Base-by-base conservation (phyloP, 306 rosid genomes). In the Quercus glauca region DNA sequence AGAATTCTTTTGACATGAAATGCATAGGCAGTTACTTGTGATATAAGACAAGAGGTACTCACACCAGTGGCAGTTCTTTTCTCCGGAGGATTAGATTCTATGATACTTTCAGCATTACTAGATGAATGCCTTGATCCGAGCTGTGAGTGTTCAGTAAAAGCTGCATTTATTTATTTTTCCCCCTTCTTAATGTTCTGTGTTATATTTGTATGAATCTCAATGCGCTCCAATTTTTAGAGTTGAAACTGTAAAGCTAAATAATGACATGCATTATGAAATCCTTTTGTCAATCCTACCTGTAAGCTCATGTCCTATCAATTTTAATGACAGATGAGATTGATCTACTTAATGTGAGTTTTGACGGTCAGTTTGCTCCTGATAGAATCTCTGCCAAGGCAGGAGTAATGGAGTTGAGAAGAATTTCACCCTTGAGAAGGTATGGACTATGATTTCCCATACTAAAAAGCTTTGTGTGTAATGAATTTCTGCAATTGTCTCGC, bases 31-130 rank as follows among this genome's bases (percentile, higher is more conserved):
- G 85, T 63, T 69, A 75, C 69, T 14, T 69, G 78, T 84, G 94
- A 86, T 86, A 68, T 71, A 35, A 71, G 75, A 73, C 81, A 86
- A 74, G 90, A 83, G 75, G 81, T 79, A 37, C 82, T 76, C 78
- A 89, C 83, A 73, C 97, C 97, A 6, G 92, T 95, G 77, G 98
- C 99, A 59, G 74, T 95, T 80, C 96, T 95, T 79, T 95, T 95
- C 83, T 92, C 99, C 65, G 97, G 99, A 77, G 99, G 99, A 70
- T 87, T 95, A 85, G 99, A 95, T 86, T 95, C 99, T 55, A 91
- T 92, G 99, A 91, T 92, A 78, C 97, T 95, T 87, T 95, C 99
- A 26, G 96, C 98, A 79, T 82, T 95, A 81, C 79, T 91, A 86
- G 89, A 95, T 83, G 88, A 89, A 80, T 92, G 98, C 85, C 81